Percentiles rank a stretch among this genome's conserved stretches.
phyloP scores from a whole-genome alignment of 768 basidiomycete species.

The Russula abietina region DNA sequence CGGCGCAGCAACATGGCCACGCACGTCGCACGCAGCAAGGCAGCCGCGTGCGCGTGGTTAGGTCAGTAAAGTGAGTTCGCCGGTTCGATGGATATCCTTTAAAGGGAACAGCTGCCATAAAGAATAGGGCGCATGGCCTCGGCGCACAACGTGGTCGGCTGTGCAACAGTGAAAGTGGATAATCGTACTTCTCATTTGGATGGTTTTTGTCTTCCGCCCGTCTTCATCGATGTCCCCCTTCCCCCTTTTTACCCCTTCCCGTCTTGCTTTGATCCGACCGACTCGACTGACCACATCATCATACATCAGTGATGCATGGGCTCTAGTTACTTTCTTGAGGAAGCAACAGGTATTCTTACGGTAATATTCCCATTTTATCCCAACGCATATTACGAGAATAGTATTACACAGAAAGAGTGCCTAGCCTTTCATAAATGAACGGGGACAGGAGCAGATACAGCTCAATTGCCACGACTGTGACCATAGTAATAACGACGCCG shows the following conservation, averaged over 20 bases:
- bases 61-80: not conserved
- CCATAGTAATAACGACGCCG: constrained; percentile 7
- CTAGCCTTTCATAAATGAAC: not conserved
- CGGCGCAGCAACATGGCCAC: not conserved
- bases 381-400: not conserved
- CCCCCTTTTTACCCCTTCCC: too few relatives aligned
- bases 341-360: not conserved
- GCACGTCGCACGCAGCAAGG: constrained; percentile 1
- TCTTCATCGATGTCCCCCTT: not conserved
- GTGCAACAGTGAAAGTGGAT: constrained; percentile 1
- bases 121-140: not conserved
- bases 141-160: not conserved
- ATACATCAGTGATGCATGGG: constrained; percentile 1
- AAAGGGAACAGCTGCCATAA: constrained; percentile 7
- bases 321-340: not conserved
- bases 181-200: not conserved
- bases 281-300: constrained; percentile 7
- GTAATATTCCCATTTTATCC: not conserved
- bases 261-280: not conserved
- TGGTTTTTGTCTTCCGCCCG: too few relatives aligned
- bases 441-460: not conserved
- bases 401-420: constrained; percentile 12
- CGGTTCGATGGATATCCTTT: not conserved
- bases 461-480: not conserved
- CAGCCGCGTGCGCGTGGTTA: constrained; percentile 20